Evolutionary conservation across 2,329 filamentous ascomycete genomes (phyloP).

Genomic region (Verticillium isaacii): DNA sequence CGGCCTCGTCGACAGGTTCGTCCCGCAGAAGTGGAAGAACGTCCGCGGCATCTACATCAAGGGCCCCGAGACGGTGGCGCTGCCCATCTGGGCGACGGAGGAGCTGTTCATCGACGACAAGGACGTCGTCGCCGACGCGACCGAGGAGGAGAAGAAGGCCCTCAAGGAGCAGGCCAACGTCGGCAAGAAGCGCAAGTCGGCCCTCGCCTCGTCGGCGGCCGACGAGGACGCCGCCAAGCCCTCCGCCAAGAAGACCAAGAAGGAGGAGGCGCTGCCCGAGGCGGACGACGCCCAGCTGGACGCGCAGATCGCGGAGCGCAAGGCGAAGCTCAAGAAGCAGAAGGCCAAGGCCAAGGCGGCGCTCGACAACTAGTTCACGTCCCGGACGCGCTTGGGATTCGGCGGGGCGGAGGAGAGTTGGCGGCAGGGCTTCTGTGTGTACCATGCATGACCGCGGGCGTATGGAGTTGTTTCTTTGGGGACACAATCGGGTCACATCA

Average conservation of each 20-base stretch:
- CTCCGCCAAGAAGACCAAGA: constrained; percentile 19
- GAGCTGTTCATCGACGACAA: constrained; percentile 83
- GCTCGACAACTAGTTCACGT: constrained; percentile 31
- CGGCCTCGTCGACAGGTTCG: constrained; percentile 69
- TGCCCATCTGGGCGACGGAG: constrained; percentile 92
- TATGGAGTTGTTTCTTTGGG: constrained; percentile 13
- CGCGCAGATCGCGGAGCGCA: constrained; percentile 55
- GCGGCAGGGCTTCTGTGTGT: constrained; percentile 8
- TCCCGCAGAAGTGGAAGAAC: constrained; percentile 84
- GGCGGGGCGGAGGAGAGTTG: background rate
- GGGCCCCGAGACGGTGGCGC: constrained; percentile 77
- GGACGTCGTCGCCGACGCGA: constrained; percentile 62
- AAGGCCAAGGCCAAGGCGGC: constrained; percentile 53
- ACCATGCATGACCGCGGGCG: constrained; percentile 15
- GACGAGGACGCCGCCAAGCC: constrained; percentile 26
- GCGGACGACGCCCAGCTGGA: constrained; percentile 49
- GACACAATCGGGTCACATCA: constrained; percentile 8
- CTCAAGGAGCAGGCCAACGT: constrained; percentile 49
- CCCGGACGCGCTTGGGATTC: background rate
- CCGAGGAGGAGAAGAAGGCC: constrained; percentile 42
- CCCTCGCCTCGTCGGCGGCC: constrained; percentile 26
- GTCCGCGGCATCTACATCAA: constrained; percentile 85
- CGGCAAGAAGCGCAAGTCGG: constrained; percentile 59
- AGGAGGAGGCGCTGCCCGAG: constrained; percentile 24
- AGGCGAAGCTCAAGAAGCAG: constrained; percentile 53